Conservation (phyloP, 495 filamentous ascomycete species). For the Aspergillus steynii region DNA sequence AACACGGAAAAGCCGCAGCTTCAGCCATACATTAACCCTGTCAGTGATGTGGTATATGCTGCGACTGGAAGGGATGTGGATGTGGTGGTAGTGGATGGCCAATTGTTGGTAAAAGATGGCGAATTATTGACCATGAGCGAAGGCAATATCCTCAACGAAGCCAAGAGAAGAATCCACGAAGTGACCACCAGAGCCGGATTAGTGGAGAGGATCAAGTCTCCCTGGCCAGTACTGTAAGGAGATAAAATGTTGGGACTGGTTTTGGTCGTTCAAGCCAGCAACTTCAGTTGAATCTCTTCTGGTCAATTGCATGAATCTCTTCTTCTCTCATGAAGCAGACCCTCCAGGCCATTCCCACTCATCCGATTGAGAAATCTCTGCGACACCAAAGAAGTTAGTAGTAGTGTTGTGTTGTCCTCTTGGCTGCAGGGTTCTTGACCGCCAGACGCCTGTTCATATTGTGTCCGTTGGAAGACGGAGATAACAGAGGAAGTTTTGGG, state of each 20-base stretch:
- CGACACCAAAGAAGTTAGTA: too few species aligned
- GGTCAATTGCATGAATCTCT: too few species aligned
- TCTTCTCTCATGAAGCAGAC: too few species aligned
- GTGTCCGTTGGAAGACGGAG: too few species aligned
- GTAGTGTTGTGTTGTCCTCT: too few species aligned
- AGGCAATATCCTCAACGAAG: conserved; percentile 34
- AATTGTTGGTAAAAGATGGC: conserved; percentile 41
- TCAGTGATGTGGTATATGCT: conserved; percentile 49
- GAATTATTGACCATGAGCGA: conserved; percentile 36
- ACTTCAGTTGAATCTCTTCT: too few species aligned
- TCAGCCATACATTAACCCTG: conserved; percentile 42
- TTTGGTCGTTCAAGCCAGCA: too few species aligned
- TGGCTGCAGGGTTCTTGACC: too few species aligned
- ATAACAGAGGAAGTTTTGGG: too few species aligned
- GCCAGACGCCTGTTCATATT: too few species aligned
- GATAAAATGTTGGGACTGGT: neutral
- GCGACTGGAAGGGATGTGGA: conserved; percentile 51
- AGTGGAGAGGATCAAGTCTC: conserved; percentile 34
- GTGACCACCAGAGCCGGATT: conserved; percentile 44
- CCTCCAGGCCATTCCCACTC: too few species aligned
- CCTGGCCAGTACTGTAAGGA: conserved; percentile 36
- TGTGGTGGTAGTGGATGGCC: conserved; percentile 48
- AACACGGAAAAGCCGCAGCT: conserved; percentile 18
- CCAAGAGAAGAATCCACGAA: conserved; percentile 37
- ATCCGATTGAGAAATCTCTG: too few species aligned